Percentiles rank a stretch among this genome's conserved stretches.
These are phyloP conservation scores for Moringa oleifera DNA, from an alignment of 345 rosid genomes.

Conservation along the genomic window DNA sequence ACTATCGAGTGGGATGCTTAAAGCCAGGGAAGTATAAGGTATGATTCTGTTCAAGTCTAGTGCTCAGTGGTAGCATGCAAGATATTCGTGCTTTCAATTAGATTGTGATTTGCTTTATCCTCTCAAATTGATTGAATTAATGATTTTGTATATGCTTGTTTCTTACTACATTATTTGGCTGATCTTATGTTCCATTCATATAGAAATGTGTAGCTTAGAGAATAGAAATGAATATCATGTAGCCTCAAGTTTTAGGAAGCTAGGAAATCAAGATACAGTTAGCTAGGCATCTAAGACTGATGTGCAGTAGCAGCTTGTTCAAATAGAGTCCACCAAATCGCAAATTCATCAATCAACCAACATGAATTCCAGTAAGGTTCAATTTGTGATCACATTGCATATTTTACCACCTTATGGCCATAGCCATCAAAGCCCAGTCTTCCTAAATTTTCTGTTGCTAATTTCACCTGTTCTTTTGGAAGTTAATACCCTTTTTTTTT, in stretches of 20 bases:
- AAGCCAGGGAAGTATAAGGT: slow-evolving; percentile 94
- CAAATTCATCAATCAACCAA: no score
- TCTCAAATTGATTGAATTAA: not conserved
- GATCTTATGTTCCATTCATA: not conserved
- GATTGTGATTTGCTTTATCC: not conserved
- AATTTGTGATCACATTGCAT: not conserved
- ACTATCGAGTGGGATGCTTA: slow-evolving; percentile 78
- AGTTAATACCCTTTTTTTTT: not conserved
- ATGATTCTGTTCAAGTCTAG: slow-evolving; percentile 1
- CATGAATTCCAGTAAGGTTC: not conserved
- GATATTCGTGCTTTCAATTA: not conserved
- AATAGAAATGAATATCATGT: not conserved
- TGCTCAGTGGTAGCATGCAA: not conserved
- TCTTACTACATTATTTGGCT: not conserved
- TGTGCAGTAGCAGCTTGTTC: no score
- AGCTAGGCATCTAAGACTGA: no score
- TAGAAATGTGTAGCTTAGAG: not conserved
- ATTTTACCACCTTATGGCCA: not conserved
- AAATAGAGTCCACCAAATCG: no score
- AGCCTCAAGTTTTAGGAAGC: no score
- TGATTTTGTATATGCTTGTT: no score
- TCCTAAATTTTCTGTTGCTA: not conserved
- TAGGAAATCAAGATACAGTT: no score
- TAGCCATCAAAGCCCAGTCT: not conserved
- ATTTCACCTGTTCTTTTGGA: not conserved